A percentile compares a stretch with the other conserved stretches of the same genome.
phyloP scores from a whole-genome alignment of 1,284 basidiomycete species.

The Quambalaria eucalypti region DNA sequence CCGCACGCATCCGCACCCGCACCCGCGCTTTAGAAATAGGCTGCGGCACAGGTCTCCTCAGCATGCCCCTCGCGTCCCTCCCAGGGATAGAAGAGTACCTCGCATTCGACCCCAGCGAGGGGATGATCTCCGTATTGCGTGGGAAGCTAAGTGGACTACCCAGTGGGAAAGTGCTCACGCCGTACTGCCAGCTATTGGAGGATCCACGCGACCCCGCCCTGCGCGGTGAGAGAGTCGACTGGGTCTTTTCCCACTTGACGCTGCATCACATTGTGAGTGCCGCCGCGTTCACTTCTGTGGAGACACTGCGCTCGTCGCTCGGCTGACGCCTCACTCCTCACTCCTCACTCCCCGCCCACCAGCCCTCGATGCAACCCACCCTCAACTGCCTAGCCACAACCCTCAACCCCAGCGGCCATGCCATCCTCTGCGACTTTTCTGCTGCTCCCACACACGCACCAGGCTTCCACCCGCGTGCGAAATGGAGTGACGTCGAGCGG shows the following conservation, averaged over 20 bases:
- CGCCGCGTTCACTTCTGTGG: too few species aligned
- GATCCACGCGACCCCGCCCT: slow-evolving; percentile 3
- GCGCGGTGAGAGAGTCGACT: slow-evolving; percentile 4
- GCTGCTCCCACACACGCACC: background rate
- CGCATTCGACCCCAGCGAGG: slow-evolving; percentile 1
- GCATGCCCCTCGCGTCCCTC: slow-evolving; percentile 3
- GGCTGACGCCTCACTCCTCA: background rate
- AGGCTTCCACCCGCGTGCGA: slow-evolving; percentile 3
- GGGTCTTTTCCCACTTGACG: slow-evolving; percentile 2
- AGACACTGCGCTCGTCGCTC: background rate
- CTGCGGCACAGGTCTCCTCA: slow-evolving; percentile 6
- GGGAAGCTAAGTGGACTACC: background rate
- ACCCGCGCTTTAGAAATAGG: slow-evolving; percentile 3
- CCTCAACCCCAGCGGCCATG: background rate
- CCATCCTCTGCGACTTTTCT: slow-evolving; percentile 7
- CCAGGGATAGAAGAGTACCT: slow-evolving; percentile 1
- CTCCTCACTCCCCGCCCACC: background rate
- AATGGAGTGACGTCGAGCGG: slow-evolving; percentile 5
- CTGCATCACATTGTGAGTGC: slow-evolving; percentile 4
- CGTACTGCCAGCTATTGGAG: slow-evolving; percentile 1
- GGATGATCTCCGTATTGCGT: background rate
- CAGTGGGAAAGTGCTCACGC: slow-evolving; percentile 1
- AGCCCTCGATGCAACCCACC: slow-evolving; percentile 1
- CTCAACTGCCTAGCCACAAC: slow-evolving; percentile 2
- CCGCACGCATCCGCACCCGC: background rate